Base-by-base conservation (phyloP, 2,329 filamentous ascomycete genomes). In the Waltergamsia citrina region DNA sequence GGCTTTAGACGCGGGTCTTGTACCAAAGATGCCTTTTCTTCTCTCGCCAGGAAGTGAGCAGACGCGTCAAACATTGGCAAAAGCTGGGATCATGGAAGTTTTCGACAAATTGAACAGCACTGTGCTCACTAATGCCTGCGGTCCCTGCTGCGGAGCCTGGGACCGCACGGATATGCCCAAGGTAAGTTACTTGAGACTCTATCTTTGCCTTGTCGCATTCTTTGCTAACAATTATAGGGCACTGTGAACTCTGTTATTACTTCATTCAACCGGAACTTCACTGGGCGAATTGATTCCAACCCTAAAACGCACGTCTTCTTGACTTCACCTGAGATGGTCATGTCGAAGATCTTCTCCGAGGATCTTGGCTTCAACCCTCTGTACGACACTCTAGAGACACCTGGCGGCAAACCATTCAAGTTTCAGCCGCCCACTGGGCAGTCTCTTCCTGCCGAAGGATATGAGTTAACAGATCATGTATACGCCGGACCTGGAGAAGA, bases 191-290 rank as follows among this genome's bases (percentile, higher is more conserved):
- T n/a, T n/a, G n/a, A n/a, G n/a, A n/a, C n/a, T n/a, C n/a, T n/a
- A n/a, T n/a, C n/a, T n/a, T n/a, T n/a, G n/a, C n/a, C n/a, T n/a
- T n/a, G n/a, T n/a, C n/a, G n/a, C n/a, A n/a, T n/a, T n/a, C n/a
- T n/a, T n/a, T n/a, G n/a, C n/a, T n/a, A n/a, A n/a, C n/a, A n/a
- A n/a, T n/a, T n/a, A n/a, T n/a, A n/a, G 78, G 90, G 90, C 47
- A 79, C 84, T 50, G 70, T 87, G 52, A 98, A 98, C 79, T 93
- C 87, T 7, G 96, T 98, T 60, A 71, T 98, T 58, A 95, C 88
- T 30, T 96, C 92, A 19, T 98, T 95, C 81, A 98, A 98, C 82
- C 87, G 92, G 65, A 96, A 98, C 79, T 96, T 98, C 71, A 96
- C 90, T 41, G 90, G 90, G 46, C 86, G 92, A 58, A 96, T 96